Conservation (phyloP, 768 basidiomycete species). For the Naganishia antarctica region DNA sequence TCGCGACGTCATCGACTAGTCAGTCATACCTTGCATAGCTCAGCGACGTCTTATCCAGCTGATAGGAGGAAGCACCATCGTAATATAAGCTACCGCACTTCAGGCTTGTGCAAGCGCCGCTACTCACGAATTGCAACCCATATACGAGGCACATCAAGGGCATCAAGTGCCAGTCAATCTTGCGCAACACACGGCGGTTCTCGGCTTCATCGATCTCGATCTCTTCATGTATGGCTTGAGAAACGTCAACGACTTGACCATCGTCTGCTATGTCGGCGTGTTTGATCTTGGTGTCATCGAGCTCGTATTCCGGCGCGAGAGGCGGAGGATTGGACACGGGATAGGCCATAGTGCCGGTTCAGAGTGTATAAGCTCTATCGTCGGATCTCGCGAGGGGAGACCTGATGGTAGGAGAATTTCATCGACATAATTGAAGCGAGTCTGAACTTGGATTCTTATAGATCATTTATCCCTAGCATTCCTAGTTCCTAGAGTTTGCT, state of each 20-base stretch:
- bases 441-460: no score
- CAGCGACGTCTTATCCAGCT: slow-evolving; percentile 21
- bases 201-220: slow-evolving; percentile 21
- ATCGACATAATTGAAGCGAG: no score
- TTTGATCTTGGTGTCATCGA: background rate
- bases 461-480: no score
- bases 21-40: slow-evolving; percentile 9
- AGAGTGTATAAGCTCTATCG: no score
- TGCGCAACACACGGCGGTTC: slow-evolving; percentile 25
- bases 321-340: no score
- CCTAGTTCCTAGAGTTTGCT: no score
- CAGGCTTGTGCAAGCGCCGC: no score
- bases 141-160: slow-evolving; percentile 29
- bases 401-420: no score
- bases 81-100: background rate
- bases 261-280: background rate
- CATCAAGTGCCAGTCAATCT: slow-evolving; percentile 31
- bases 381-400: no score
- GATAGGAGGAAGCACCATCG: background rate
- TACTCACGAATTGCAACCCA: slow-evolving; percentile 29
- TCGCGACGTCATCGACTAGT: background rate
- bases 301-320: background rate
- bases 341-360: no score
- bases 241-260: slow-evolving; percentile 1
- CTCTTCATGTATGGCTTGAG: background rate